phyloP scores from a whole-genome alignment of 306 rosid species.

The Vigna reflexopilosa region DNA sequence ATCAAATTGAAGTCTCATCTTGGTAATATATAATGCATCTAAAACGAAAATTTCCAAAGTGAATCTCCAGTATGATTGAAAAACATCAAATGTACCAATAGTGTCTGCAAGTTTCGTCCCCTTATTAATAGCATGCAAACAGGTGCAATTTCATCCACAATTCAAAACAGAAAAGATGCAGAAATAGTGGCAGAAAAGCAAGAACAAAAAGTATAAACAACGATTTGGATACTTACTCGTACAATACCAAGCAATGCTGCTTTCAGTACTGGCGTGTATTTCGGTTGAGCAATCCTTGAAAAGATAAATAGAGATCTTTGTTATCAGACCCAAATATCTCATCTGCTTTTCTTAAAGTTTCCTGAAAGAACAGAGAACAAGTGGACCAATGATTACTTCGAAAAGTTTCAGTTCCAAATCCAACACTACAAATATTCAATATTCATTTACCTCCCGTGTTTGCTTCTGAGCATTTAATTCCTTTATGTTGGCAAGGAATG shows the following conservation, averaged over 20 bases:
- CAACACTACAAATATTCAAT: constrained; percentile 6
- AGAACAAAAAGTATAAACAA: constrained; percentile 30
- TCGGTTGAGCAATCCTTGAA: constrained; percentile 93
- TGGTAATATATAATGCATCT: no score
- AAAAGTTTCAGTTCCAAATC: constrained; percentile 34
- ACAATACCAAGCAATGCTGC: constrained; percentile 44
- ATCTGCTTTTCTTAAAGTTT: constrained; percentile 93
- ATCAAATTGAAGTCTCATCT: no score
- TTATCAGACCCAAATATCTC: constrained; percentile 96
- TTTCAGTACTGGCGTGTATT: constrained; percentile 63
- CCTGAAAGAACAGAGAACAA: constrained; percentile 59
- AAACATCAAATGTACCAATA: no score
- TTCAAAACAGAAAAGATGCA: background rate
- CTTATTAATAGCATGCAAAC: background rate
- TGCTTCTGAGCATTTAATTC: constrained; percentile 97
- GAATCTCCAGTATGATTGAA: no score
- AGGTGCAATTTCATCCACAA: constrained; percentile 25
- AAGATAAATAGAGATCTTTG: constrained; percentile 88
- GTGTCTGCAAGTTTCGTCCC: no score
- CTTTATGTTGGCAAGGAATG: constrained; percentile 94
- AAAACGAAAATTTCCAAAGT: no score
- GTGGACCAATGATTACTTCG: constrained; percentile 33
- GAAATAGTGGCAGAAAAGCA: background rate
- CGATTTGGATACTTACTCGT: constrained; percentile 52
- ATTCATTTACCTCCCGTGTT: constrained; percentile 84